Base-by-base conservation (phyloP, 768 basidiomycete genomes). In the Mycena indigotica region DNA sequence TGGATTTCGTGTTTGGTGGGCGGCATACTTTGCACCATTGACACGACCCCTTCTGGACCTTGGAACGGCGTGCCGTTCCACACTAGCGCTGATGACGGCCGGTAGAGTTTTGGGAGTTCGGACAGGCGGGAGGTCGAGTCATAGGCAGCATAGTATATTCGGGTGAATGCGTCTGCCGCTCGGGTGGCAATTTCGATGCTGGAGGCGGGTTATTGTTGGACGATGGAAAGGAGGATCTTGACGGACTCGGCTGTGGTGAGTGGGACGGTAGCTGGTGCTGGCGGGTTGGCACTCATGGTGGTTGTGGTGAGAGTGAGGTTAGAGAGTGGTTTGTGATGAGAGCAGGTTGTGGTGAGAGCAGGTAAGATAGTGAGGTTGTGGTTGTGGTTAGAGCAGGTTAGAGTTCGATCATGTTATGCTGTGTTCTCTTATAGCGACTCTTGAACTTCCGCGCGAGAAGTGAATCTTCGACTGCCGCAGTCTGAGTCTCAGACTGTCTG, bases 31-130 rank as follows among this genome's bases (percentile, higher is more conserved):
- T 81, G 73, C 23, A 91, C 78, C 40, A 93, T 79, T 55, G 84
- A 78, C 53, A 79, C 80, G 45, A 93, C 76, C 2, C 87, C 89
- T 21, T 87, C 87, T 5, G 77, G 70, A 3, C 92, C 92, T 61
- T 88, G 84, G 56, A 86, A 86, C 3, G 89, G 88, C 55, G 83
- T 89, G 15, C 92, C 92, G 63, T 94, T 94, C 92, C 92, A 94
- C 45, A 87, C 85, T 64, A 93, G 68, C 2, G 89, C 87, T 3
- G 92, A 93, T 3, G 78, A 77, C 16, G 85, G 72, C 13, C 93
- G 87, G 67, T 94, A 94, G 70, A 93, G 91, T 66, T 88, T 86
- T 50, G 89, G 88, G 10, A 94, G 73, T 67, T 91, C 88, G 51
- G 85, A 82, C 23, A 84, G 80, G 39, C 91, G 86, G n/a, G 86